Conservation (phyloP, 257 asterid species). For the Fraxinus excelsior region DNA sequence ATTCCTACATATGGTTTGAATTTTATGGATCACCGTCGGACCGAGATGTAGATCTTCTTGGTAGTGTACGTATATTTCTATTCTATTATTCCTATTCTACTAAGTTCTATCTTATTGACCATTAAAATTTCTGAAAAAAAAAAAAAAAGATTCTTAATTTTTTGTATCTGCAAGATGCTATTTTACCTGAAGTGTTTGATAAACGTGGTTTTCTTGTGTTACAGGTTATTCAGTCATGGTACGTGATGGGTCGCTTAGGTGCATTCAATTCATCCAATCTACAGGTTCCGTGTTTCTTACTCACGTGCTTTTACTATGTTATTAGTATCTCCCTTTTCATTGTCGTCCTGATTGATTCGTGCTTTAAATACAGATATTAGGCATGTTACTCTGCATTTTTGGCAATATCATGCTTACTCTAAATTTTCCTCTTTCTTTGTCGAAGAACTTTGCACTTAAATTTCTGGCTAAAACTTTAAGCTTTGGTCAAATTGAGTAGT, state of each 20-base stretch:
- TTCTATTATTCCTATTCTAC: conserved; percentile 10
- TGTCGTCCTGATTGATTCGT: not conserved
- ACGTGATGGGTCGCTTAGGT: conserved; percentile 94
- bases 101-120: conserved; percentile 12
- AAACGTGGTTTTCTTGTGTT: conserved; percentile 16
- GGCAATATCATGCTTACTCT: not conserved
- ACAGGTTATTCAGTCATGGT: conserved; percentile 96
- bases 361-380: not conserved
- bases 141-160: conserved; percentile 6
- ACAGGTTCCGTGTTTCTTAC: conserved; percentile 57
- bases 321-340: not conserved
- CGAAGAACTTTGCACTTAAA: not conserved
- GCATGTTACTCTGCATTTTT: not conserved
- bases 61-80: conserved; percentile 70
- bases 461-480: not conserved
- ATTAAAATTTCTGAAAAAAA: not conserved
- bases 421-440: not conserved
- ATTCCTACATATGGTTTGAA: conserved; percentile 92
- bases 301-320: not conserved
- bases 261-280: conserved; percentile 82
- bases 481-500: not conserved
- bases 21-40: conserved; percentile 88
- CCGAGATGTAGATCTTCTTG: conserved; percentile 89
- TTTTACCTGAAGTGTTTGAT: conserved; percentile 11
- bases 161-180: not conserved